Evolutionary conservation across 208 protist genomes (phyloP).

Genomic region (Leishmania martiniquensis): DNA sequence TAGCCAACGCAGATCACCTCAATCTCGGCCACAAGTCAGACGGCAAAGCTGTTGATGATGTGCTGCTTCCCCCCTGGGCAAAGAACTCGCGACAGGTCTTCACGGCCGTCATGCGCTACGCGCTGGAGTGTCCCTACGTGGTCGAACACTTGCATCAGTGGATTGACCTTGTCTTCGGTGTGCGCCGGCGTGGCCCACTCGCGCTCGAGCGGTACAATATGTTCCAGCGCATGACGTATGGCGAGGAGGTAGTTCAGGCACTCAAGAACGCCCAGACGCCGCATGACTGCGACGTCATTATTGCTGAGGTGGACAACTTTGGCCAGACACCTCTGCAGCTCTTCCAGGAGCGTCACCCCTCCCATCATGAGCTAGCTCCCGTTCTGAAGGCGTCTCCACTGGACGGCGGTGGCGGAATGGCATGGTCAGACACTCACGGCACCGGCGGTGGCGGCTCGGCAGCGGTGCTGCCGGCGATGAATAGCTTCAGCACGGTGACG

Average conservation of each 20-base stretch:
- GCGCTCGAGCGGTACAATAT: constrained; percentile 92
- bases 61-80: constrained; percentile 97
- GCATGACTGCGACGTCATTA: constrained; percentile 86
- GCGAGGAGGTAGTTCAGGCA: constrained; percentile 86
- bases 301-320: constrained; percentile 98
- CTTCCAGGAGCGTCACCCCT: constrained; percentile 93
- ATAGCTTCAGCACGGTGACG: constrained; percentile 17
- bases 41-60: constrained; percentile 83
- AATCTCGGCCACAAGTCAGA: constrained; percentile 89
- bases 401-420: background rate
- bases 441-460: constrained; percentile 1
- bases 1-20: constrained; percentile 90
- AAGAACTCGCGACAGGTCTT: constrained; percentile 92
- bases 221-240: constrained; percentile 98
- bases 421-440: background rate
- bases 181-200: constrained; percentile 89
- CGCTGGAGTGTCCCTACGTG: constrained; percentile 95
- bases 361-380: constrained; percentile 68
- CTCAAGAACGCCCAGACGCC: constrained; percentile 82
- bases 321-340: constrained; percentile 96
- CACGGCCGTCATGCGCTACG: constrained; percentile 87
- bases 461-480: background rate
- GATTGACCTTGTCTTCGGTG: constrained; percentile 99
- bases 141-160: constrained; percentile 94
- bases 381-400: constrained; percentile 21